Evolutionary conservation across 805 yeast genomes (phyloP).

Genomic region (Cephaloascus albidus): DNA sequence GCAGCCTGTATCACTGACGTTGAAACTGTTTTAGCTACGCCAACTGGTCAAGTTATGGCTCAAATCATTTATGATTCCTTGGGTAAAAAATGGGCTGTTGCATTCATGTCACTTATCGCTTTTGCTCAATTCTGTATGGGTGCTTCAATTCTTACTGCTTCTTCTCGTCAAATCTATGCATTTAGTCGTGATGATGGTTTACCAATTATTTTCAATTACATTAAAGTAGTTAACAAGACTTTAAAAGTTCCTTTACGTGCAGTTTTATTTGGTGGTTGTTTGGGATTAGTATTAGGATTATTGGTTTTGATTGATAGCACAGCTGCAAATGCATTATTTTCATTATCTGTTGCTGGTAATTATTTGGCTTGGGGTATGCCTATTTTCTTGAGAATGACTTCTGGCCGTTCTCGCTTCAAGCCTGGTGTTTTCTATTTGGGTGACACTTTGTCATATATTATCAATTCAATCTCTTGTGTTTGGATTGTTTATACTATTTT

Average conservation of each 20-base stretch:
- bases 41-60: constrained; percentile 56
- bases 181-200: constrained; percentile 72
- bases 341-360: constrained; percentile 54
- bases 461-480: constrained; percentile 35
- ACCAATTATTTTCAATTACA: constrained; percentile 43
- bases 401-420: constrained; percentile 37
- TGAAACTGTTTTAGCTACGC: constrained; percentile 27
- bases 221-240: constrained; percentile 47
- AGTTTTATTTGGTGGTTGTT: constrained; percentile 40
- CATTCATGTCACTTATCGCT: constrained; percentile 49
- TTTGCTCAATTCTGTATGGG: constrained; percentile 62
- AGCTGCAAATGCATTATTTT: constrained; percentile 63
- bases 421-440: constrained; percentile 70
- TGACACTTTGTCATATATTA: constrained; percentile 26
- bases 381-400: constrained; percentile 39
- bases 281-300: constrained; percentile 45
- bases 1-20: constrained; percentile 47
- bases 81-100: constrained; percentile 58
- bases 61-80: constrained; percentile 54
- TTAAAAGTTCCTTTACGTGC: constrained; percentile 62
- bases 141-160: constrained; percentile 49
- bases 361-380: constrained; percentile 59
- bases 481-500: constrained; percentile 47
- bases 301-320: constrained; percentile 47
- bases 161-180: constrained; percentile 67